Percentiles rank a stretch among this genome's conserved stretches.
phyloP scores from a whole-genome alignment of 2,329 filamentous ascomycete species.

The Aspergillus neotritici region DNA sequence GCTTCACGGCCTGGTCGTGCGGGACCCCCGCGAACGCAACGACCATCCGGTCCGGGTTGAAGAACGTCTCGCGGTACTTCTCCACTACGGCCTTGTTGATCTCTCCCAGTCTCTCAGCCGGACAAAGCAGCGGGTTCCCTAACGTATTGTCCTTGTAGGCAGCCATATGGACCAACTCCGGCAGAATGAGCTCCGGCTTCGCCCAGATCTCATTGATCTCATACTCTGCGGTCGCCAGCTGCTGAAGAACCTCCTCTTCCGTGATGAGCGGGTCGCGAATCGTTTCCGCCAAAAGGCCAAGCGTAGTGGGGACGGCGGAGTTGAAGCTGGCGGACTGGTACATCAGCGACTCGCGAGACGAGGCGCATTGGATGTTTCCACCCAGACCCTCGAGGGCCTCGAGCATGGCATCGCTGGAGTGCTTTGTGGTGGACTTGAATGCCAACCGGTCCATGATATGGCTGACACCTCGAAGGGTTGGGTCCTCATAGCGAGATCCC shows the following conservation, averaged over 20 bases:
- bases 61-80: slow-evolving; percentile 77
- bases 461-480: slow-evolving; percentile 77
- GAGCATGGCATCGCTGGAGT: slow-evolving; percentile 75
- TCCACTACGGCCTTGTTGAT: slow-evolving; percentile 71
- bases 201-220: slow-evolving; percentile 97
- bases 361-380: slow-evolving; percentile 95
- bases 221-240: slow-evolving; percentile 86
- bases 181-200: slow-evolving; percentile 91
- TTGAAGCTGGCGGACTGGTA: slow-evolving; percentile 99
- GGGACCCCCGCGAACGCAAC: slow-evolving; percentile 90
- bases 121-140: slow-evolving; percentile 87
- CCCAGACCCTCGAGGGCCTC: slow-evolving; percentile 82
- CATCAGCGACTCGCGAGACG: slow-evolving; percentile 93
- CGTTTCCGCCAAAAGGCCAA: slow-evolving; percentile 84
- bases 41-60: slow-evolving; percentile 83
- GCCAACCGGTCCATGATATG: slow-evolving; percentile 94
- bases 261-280: slow-evolving; percentile 81
- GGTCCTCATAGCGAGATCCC: slow-evolving; percentile 88
- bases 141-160: slow-evolving; percentile 95
- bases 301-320: slow-evolving; percentile 73
- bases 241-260: slow-evolving; percentile 76
- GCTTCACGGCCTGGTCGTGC: slow-evolving; percentile 69
- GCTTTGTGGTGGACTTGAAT: slow-evolving; percentile 76
- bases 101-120: slow-evolving; percentile 67
- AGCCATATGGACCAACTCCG: slow-evolving; percentile 90